Base-by-base conservation (phyloP, 768 basidiomycete species). In the Nevesoporus exiguus region DNA sequence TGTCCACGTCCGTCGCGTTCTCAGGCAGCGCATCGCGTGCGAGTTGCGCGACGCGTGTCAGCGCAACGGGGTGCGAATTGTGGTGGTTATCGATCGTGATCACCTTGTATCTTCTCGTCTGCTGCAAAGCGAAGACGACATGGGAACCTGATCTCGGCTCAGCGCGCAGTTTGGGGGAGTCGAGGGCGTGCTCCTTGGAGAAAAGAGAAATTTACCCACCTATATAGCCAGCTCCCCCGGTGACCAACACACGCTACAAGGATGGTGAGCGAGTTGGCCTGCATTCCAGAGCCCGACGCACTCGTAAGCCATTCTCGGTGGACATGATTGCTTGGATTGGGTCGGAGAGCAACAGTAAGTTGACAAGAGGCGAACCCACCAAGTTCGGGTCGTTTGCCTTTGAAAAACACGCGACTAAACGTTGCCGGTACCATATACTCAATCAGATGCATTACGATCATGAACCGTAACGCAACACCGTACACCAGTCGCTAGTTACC, bases 61-160 rank as follows among this genome's bases (percentile, higher is more conserved):
- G 79, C 3, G 93, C 83, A 21, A 76, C 76, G 2, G 90, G 84
- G 60, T 84, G 83, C 3, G 97, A 94, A 69, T 99, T 99, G 73
- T 93, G 85, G 76, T 88, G 78, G 77, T 98, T 98, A 77, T 99
- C 97, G 63, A 98, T 81, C 22, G 94, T 88, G 59, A 98, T 84
- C 63, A 98, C 93, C 68, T 89, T 90, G 80, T 90, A 99, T 58
- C 85, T 78, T 54, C 93, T 83, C 13, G 93, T 92, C 66, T 90
- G 81, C 61, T 97, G 85, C 37, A 97, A 76, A 45, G 83, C 77
- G 55, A 88, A 91, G 60, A 98, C 85, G 68, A 98, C 87, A 74
- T 99, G 97, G 25, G 95, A 96, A 66, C 94, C 96, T 93, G 33
- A 17, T 27, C 52, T 46, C 39, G 27, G 34, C 33, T 71, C 39